phyloP scores from a whole-genome alignment of 2,329 filamentous ascomycete species.

The Geosmithia flava region DNA sequence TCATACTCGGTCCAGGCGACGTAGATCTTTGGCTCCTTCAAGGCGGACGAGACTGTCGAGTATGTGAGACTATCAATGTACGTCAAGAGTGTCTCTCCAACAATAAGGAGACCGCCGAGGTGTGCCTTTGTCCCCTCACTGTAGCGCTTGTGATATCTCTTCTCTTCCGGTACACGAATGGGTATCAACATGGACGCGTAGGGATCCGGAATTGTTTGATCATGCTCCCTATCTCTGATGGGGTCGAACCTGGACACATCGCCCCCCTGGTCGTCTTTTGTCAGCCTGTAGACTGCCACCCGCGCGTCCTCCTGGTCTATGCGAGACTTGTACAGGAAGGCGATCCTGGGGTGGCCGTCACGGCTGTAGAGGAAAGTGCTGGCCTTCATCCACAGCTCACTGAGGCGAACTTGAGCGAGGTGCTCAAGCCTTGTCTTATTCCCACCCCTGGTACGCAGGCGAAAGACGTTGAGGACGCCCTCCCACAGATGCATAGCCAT shows the following conservation, averaged over 20 bases:
- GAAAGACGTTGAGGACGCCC: conserved; percentile 42
- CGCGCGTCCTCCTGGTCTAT: conserved; percentile 39
- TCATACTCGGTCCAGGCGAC: conserved; percentile 87
- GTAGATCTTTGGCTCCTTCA: conserved; percentile 72
- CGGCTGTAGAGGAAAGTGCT: conserved; percentile 45
- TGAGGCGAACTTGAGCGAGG: conserved; percentile 43
- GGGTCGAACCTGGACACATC: conserved; percentile 42
- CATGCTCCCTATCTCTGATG: conserved; percentile 39
- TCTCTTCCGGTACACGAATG: conserved; percentile 43
- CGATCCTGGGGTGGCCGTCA: conserved; percentile 44
- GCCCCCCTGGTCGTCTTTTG: conserved; percentile 43
- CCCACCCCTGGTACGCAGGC: conserved; percentile 28
- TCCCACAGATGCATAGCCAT: conserved; percentile 49
- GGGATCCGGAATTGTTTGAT: conserved; percentile 38
- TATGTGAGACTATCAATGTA: conserved; percentile 75
- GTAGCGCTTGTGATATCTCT: conserved; percentile 48
- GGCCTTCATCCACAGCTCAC: conserved; percentile 47
- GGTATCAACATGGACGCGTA: conserved; percentile 51
- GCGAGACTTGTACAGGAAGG: conserved; percentile 44
- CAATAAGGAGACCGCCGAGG: conserved; percentile 57
- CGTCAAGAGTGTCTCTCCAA: conserved; percentile 69
- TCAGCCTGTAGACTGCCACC: conserved; percentile 46
- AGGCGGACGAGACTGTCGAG: conserved; percentile 47
- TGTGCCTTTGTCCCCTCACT: conserved; percentile 40
- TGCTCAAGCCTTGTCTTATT: conserved; percentile 29